Percentiles rank a stretch among this genome's conserved stretches.
Evolutionary conservation across 2,329 filamentous ascomycete species (phyloP).

Genomic region (Purpureocillium lavendulum): DNA sequence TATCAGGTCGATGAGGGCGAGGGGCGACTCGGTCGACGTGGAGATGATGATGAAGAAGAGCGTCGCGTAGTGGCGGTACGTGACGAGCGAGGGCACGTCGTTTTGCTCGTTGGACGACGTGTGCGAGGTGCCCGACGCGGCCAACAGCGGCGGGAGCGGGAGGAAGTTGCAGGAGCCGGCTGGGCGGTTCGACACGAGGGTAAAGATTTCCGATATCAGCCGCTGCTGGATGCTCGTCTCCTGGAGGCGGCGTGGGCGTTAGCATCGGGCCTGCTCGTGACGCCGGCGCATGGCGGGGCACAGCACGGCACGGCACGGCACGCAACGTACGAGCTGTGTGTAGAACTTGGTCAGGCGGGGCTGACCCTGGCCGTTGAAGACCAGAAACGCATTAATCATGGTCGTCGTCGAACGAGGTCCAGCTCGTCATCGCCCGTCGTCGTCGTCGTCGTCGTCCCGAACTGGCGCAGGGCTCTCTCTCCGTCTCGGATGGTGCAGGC

Average conservation of each 20-base stretch:
- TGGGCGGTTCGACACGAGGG: constrained; percentile 84
- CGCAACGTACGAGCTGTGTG: constrained; percentile 74
- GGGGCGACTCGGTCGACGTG: constrained; percentile 89
- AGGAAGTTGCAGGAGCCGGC: constrained; percentile 96
- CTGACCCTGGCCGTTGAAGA: constrained; percentile 98
- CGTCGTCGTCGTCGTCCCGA: not conserved
- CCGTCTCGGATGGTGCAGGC: too few species aligned
- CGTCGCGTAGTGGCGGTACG: constrained; percentile 96
- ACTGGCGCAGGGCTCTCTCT: too few species aligned
- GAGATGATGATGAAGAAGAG: constrained; percentile 98
- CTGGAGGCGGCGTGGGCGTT: constrained; percentile 34
- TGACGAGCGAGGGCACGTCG: constrained; percentile 89
- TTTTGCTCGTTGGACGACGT: constrained; percentile 64
- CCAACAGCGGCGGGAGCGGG: constrained; percentile 61
- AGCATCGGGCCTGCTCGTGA: not conserved
- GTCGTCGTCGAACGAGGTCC: constrained; percentile 10
- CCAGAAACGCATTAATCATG: constrained; percentile 98
- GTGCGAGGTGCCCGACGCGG: constrained; percentile 52
- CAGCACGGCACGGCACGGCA: too few species aligned
- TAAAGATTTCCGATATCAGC: constrained; percentile 94
- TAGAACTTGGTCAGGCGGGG: constrained; percentile 98
- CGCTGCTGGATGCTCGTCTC: constrained; percentile 96
- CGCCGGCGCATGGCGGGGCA: too few species aligned
- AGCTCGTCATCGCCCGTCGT: too few species aligned
- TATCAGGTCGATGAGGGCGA: constrained; percentile 91